Conservation (phyloP, 306 rosid species). For the Trifolium subterraneum region DNA sequence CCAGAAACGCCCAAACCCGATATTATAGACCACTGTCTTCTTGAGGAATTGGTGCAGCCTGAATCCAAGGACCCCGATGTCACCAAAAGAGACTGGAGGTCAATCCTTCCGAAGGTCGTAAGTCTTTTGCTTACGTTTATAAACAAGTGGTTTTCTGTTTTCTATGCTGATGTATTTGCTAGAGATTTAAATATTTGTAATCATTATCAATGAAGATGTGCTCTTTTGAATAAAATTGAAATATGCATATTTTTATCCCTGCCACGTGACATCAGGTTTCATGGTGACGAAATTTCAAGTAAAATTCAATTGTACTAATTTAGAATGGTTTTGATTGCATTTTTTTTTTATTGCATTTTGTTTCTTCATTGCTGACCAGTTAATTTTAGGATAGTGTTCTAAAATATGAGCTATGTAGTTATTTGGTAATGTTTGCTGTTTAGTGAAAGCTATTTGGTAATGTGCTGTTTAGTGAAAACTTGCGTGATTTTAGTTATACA, state of each 20-base stretch:
- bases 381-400: conserved; percentile 12
- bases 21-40: conserved; percentile 49
- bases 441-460: background rate
- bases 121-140: conserved; percentile 29
- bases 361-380: conserved; percentile 28
- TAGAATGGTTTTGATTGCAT: too few species aligned
- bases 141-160: background rate
- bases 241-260: conserved; percentile 6
- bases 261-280: too few species aligned
- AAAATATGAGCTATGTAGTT: conserved; percentile 28
- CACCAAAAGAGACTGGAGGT: conserved; percentile 51
- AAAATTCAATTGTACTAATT: too few species aligned
- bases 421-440: background rate
- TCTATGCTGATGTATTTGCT: background rate
- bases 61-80: conserved; percentile 52
- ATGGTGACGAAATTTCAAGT: too few species aligned
- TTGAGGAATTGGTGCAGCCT: conserved; percentile 57
- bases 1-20: conserved; percentile 69
- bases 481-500: background rate
- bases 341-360: background rate
- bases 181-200: conserved; percentile 15
- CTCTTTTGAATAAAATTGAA: conserved; percentile 25
- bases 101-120: conserved; percentile 56
- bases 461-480: background rate
- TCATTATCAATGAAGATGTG: background rate